Percentiles rank a stretch among this genome's conserved stretches.
phyloP scores from a whole-genome alignment of 2,329 filamentous ascomycete species.

The Neopestalotiopsis rosae region DNA sequence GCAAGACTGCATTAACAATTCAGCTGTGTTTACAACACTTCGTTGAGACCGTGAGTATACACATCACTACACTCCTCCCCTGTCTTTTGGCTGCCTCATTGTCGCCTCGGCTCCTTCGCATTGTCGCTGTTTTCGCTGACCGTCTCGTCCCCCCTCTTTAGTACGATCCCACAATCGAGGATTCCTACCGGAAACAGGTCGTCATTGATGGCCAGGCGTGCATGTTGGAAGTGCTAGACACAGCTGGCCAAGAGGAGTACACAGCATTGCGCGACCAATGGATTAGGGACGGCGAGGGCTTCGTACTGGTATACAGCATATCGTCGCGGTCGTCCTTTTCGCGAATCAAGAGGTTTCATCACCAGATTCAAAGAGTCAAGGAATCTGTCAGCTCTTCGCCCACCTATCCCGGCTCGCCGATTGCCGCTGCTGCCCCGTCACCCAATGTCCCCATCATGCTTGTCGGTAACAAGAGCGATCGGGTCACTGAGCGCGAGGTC shows the following conservation, averaged over 20 bases:
- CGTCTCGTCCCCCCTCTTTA: conserved; percentile 36
- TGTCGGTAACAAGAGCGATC: conserved; percentile 97
- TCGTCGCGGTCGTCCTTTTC: conserved; percentile 94
- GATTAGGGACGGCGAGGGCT: conserved; percentile 97
- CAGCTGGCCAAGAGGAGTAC: conserved; percentile 97
- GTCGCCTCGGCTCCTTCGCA: neutral
- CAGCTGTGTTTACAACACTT: conserved; percentile 98
- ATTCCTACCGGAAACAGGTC: conserved; percentile 86
- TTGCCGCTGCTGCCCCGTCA: conserved; percentile 63
- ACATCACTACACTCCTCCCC: neutral
- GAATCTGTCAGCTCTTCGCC: conserved; percentile 82
- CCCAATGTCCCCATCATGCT: conserved; percentile 93
- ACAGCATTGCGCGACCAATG: conserved; percentile 96
- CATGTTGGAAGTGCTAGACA: conserved; percentile 97
- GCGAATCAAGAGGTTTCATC: conserved; percentile 93
- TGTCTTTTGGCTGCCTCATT: neutral
- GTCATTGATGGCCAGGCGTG: conserved; percentile 94
- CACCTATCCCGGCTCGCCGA: conserved; percentile 77
- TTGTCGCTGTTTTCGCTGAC: neutral
- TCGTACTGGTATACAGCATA: conserved; percentile 98
- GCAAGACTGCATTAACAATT: conserved; percentile 92
- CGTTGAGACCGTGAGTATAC: conserved; percentile 80
- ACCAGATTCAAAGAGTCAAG: conserved; percentile 96
- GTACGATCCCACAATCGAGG: conserved; percentile 89
- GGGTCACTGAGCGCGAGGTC: conserved; percentile 93